phyloP scores from a whole-genome alignment of 345 rosid species.

The Lagerstroemia speciosa region DNA sequence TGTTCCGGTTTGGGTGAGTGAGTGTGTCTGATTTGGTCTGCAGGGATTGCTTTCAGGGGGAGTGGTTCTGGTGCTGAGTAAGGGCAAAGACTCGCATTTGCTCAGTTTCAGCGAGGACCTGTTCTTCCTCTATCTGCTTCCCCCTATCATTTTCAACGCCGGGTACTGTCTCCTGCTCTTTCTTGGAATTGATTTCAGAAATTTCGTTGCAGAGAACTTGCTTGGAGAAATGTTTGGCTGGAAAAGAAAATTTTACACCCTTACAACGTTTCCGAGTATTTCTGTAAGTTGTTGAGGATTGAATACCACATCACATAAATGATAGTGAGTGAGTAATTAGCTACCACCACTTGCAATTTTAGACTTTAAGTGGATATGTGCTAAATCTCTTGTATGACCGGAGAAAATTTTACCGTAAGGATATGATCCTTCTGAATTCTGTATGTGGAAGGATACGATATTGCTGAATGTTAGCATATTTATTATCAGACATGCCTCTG shows the following conservation, averaged over 20 bases:
- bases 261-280: too few species aligned
- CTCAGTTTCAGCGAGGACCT: conserved; percentile 46
- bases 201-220: neutral
- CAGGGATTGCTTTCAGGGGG: conserved; percentile 48
- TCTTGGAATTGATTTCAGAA: neutral
- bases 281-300: too few species aligned
- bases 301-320: too few species aligned
- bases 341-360: too few species aligned
- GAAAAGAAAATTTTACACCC: too few species aligned
- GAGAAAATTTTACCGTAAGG: too few species aligned
- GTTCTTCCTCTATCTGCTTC: conserved; percentile 65
- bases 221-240: neutral
- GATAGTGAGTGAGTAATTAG: too few species aligned
- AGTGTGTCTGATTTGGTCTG: neutral
- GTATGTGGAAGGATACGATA: too few species aligned
- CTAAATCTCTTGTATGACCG: too few species aligned
- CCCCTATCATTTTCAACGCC: conserved; percentile 65
- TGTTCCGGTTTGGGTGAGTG: neutral
- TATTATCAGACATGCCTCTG: neutral
- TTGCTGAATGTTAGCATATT: neutral
- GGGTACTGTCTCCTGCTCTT: conserved; percentile 28
- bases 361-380: too few species aligned
- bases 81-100: conserved; percentile 23
- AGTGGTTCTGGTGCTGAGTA: conserved; percentile 31
- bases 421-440: too few species aligned